phyloP scores from a whole-genome alignment of 1,284 basidiomycete species.

The Austroboletus rostrupii region DNA sequence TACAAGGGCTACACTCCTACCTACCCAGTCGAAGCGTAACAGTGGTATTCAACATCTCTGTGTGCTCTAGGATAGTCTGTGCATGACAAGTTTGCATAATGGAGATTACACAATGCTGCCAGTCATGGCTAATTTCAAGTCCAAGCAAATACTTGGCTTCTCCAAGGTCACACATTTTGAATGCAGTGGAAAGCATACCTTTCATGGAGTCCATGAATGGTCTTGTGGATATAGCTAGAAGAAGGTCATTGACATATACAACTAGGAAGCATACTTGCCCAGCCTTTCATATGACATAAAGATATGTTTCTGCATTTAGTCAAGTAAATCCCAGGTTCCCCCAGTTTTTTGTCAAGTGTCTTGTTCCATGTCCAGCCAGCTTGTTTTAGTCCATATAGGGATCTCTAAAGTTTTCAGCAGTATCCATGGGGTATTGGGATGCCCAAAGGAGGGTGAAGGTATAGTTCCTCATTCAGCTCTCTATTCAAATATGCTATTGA shows the following conservation, averaged over 20 bases:
- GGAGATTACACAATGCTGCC: background rate
- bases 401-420: background rate
- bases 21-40: no score
- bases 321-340: background rate
- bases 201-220: background rate
- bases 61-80: background rate
- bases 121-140: conserved; percentile 1
- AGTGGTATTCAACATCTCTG: no score
- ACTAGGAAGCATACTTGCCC: background rate
- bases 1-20: no score
- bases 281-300: background rate
- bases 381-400: background rate
- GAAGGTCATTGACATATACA: background rate
- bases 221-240: background rate
- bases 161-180: background rate
- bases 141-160: conserved; percentile 3
- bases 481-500: no score
- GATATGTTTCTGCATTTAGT: background rate
- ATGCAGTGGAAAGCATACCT: background rate
- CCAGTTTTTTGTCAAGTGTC: background rate
- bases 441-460: background rate
- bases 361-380: background rate
- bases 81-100: conserved; percentile 3
- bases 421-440: background rate
- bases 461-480: no score